Evolutionary conservation across 768 basidiomycete genomes (phyloP), one percentile per base, ranked within the genome.

Genomic region (Pleurotus cornucopiae): DNA sequence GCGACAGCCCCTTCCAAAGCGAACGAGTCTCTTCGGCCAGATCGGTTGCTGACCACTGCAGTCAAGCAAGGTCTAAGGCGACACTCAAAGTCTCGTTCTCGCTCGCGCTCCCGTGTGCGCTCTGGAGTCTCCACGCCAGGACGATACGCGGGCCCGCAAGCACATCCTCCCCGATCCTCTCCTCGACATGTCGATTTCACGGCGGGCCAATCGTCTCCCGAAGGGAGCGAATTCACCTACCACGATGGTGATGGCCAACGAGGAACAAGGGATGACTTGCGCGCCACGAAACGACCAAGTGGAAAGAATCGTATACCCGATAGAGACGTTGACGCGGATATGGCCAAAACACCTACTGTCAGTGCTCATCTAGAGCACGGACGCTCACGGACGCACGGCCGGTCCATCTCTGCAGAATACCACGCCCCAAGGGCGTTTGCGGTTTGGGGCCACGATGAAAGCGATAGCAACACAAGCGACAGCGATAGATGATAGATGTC

Each of bases 391-490:
- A 62, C 68, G 6, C 66, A 69, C 41, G 63, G 67, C 43, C 70
- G 74, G 34, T 69, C 70, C 14, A 68, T 68, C 52, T 75, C 75
- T 13, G 63, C 61, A n/a, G 80, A 80, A 23, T 65, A 70, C 44
- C 63, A 63, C 51, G 73, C 73, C 26, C 77, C 68, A 46, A 75
- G 82, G 37, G 86, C 88, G 6, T 94, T 94, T 63, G 91, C 92
- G 16, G 89, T 90, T 9, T 91, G 85, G 83, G 92, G 91, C 0
- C 87, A 91, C 40, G 91, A 94, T 64, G 91, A 93, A 69, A 92
- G 88, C 55, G 91, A 94, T 62, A 90, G 88, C 66, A 87, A 86
- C 63, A 78, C 89, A 12, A 91, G 89, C 59, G 90, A 91, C 63
- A 85, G 79, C 51, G 85, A 87, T 57, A 64, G 20, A 13, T 53